phyloP scores from a whole-genome alignment of 202 grass and related monocot species.

The Saccharum hybrid region DNA sequence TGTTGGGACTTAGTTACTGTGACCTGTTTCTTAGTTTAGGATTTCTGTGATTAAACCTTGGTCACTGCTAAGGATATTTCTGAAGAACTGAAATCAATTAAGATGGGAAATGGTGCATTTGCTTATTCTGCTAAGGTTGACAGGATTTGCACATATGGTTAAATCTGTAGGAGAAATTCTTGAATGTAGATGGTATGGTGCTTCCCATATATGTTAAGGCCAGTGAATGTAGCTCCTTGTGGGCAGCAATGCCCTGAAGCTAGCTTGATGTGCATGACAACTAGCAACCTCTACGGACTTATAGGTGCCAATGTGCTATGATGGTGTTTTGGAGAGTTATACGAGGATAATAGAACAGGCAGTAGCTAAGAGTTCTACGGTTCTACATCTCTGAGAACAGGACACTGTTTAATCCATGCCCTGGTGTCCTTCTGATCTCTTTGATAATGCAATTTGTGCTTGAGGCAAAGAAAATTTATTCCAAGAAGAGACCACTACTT shows the following conservation, averaged over 20 bases:
- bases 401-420: not conserved
- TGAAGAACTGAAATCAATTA: not conserved
- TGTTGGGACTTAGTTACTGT: constrained; percentile 24
- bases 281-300: not conserved
- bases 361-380: not conserved
- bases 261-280: not conserved
- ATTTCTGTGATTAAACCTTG: not conserved
- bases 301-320: not conserved
- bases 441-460: constrained; percentile 5
- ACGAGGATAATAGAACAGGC: not conserved
- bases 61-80: not conserved
- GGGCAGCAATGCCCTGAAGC: not conserved
- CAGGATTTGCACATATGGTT: not conserved
- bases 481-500: not conserved
- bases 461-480: not conserved
- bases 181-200: not conserved
- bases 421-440: not conserved
- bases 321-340: not conserved
- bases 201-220: not conserved
- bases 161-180: not conserved
- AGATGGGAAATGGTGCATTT: not conserved
- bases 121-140: not conserved
- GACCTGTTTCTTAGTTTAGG: constrained; percentile 3
- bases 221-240: constrained; percentile 15
- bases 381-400: not conserved